Evolutionary conservation across 2,329 filamentous ascomycete genomes (phyloP).

Genomic region (Microdochium paspali): DNA sequence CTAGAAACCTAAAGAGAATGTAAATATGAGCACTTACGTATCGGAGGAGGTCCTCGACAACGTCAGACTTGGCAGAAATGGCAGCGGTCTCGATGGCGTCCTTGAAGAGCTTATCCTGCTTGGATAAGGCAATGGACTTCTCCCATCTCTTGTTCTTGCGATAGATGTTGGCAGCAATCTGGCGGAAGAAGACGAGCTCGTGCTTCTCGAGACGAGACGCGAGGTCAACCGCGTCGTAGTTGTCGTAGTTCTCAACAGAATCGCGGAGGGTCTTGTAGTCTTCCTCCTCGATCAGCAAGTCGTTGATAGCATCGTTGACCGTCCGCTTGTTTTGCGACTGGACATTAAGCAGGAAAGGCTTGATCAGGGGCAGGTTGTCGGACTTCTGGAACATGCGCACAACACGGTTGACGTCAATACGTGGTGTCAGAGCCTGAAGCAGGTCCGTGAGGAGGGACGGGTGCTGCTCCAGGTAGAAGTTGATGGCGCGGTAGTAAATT

Average conservation of each 20-base stretch:
- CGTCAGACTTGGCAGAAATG: constrained; percentile 79
- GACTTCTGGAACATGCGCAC: constrained; percentile 98
- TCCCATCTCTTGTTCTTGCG: constrained; percentile 99
- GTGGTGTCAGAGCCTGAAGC: constrained; percentile 79
- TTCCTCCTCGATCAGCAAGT: constrained; percentile 94
- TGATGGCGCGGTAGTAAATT: constrained; percentile 95
- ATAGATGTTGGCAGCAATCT: constrained; percentile 97
- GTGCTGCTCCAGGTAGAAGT: constrained; percentile 97
- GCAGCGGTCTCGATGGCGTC: constrained; percentile 97
- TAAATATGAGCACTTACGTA: constrained; percentile 63
- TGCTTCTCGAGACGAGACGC: constrained; percentile 93
- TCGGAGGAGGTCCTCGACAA: constrained; percentile 90
- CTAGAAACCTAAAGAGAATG: not conserved
- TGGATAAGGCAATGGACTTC: constrained; percentile 94
- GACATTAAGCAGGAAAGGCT: constrained; percentile 95
- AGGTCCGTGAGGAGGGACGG: constrained; percentile 93
- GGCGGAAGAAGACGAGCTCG: constrained; percentile 96
- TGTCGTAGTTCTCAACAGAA: constrained; percentile 97
- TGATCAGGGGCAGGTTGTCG: constrained; percentile 95
- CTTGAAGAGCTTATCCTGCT: constrained; percentile 99
- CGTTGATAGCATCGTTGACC: constrained; percentile 97
- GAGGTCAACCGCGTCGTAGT: constrained; percentile 92
- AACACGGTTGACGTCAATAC: constrained; percentile 97
- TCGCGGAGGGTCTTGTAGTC: constrained; percentile 98
- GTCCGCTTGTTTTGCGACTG: constrained; percentile 96